These are phyloP conservation scores for Acidiella bohemica DNA, from an alignment of 495 filamentous ascomycete genomes.

Conservation along the genomic window DNA sequence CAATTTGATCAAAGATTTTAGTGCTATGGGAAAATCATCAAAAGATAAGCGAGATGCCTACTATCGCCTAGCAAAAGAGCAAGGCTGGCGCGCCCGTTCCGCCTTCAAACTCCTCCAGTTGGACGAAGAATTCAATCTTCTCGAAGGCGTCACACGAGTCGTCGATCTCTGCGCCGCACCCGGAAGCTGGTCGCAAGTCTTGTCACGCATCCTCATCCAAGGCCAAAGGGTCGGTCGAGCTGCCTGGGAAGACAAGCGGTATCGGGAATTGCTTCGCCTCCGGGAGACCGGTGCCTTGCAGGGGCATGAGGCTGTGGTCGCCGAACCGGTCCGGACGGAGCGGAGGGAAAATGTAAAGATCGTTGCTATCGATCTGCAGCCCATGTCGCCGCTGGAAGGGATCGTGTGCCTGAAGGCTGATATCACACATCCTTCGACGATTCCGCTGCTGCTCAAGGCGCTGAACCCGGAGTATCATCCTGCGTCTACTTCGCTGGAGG, in stretches of 20 bases:
- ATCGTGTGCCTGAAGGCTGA: slow-evolving; percentile 86
- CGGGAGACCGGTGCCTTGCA: not conserved
- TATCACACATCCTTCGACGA: slow-evolving; percentile 91
- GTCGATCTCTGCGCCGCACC: slow-evolving; percentile 94
- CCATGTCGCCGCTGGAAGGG: slow-evolving; percentile 83
- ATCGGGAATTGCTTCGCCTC: slow-evolving; percentile 21
- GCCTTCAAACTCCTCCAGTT: slow-evolving; percentile 96
- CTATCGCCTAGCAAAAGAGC: slow-evolving; percentile 93
- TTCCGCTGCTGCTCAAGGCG: slow-evolving; percentile 72
- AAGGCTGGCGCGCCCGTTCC: slow-evolving; percentile 91
- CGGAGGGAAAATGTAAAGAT: slow-evolving; percentile 74
- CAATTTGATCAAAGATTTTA: too few species aligned
- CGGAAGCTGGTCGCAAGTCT: slow-evolving; percentile 91
- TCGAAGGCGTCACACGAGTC: slow-evolving; percentile 73
- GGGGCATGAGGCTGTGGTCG: slow-evolving; percentile 22
- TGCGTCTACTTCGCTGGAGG: slow-evolving; percentile 24
- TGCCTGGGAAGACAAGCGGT: slow-evolving; percentile 73
- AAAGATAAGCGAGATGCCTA: slow-evolving; percentile 98
- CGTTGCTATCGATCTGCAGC: slow-evolving; percentile 87
- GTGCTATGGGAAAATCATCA: slow-evolving; percentile 98
- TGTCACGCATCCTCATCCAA: slow-evolving; percentile 83
- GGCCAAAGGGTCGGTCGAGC: slow-evolving; percentile 74
- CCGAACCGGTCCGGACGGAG: slow-evolving; percentile 18
- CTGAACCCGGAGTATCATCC: slow-evolving; percentile 61
- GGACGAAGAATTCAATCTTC: slow-evolving; percentile 92